A percentile compares a stretch with the other conserved stretches of the same genome.
Conservation (phyloP, 306 rosid genomes). For the Pachyrhizus erosus region DNA sequence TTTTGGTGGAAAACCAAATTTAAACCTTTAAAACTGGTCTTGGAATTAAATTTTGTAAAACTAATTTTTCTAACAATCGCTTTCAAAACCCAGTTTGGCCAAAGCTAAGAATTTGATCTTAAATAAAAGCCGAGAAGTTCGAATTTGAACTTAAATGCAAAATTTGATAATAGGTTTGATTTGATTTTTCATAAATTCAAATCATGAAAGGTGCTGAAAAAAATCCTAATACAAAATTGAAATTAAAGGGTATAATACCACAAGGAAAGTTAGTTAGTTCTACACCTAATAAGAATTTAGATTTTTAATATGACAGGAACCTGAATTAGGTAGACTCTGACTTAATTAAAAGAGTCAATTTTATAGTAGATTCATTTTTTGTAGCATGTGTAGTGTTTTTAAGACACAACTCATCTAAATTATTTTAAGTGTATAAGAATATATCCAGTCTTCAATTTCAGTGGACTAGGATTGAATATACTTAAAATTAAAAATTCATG, state of each 20-base stretch:
- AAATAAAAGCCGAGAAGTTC: too few relatives aligned
- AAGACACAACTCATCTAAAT: background rate
- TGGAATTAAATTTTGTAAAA: too few relatives aligned
- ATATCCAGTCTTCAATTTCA: background rate
- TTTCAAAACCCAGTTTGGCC: too few relatives aligned
- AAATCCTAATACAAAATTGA: background rate
- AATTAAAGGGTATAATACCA: background rate
- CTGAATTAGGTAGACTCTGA: background rate
- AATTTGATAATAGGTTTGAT: too few relatives aligned
- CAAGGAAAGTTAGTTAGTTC: conserved; percentile 16
- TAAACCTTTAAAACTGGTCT: too few relatives aligned
- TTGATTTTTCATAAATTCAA: background rate
- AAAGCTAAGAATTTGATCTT: too few relatives aligned
- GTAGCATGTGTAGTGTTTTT: background rate
- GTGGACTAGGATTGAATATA: background rate
- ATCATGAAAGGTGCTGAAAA: background rate
- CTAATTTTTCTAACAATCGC: too few relatives aligned
- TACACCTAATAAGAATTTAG: conserved; percentile 7
- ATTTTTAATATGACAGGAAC: background rate
- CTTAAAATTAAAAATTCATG: background rate
- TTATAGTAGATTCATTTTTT: background rate
- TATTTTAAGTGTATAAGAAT: background rate
- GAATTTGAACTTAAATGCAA: too few relatives aligned
- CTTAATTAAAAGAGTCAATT: background rate
- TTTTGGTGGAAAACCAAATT: too few relatives aligned